Percentiles rank a stretch among this genome's conserved stretches.
These are phyloP conservation scores for Mycena vulgaris DNA, from an alignment of 768 basidiomycete genomes.

Conservation along the genomic window DNA sequence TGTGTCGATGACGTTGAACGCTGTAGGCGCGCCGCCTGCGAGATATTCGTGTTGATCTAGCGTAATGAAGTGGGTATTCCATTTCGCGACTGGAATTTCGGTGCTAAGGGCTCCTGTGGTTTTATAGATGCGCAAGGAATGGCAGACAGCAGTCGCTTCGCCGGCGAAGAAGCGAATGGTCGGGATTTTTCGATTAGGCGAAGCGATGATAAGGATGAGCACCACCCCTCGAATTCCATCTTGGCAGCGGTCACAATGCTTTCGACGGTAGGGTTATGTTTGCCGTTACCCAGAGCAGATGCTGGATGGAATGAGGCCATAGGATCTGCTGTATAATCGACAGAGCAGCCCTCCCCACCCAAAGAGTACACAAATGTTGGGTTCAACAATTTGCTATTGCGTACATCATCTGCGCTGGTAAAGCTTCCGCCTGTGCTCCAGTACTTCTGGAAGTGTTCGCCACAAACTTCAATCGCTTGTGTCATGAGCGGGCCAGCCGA, in stretches of 20 bases:
- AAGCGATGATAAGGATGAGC: conserved; percentile 38
- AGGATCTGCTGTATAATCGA: conserved; percentile 62
- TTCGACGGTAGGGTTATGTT: conserved; percentile 20
- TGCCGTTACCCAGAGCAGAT: conserved; percentile 4
- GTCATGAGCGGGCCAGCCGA: conserved; percentile 57
- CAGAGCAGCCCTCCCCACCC: conserved; percentile 53
- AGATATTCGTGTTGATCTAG: conserved; percentile 53
- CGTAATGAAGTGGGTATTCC: conserved; percentile 51
- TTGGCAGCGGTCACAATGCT: conserved; percentile 9
- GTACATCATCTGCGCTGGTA: conserved; percentile 33
- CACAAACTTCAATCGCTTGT: conserved; percentile 29
- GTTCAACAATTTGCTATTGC: conserved; percentile 52
- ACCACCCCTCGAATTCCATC: conserved; percentile 37
- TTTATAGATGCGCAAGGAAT: conserved; percentile 49
- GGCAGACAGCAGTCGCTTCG: conserved; percentile 57
- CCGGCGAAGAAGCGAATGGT: conserved; percentile 59
- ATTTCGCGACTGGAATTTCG: conserved; percentile 49
- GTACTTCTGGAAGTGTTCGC: conserved; percentile 47
- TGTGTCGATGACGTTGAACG: conserved; percentile 64
- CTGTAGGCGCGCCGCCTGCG: conserved; percentile 47
- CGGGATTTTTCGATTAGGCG: background rate
- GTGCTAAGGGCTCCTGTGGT: conserved; percentile 40
- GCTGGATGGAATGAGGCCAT: conserved; percentile 57
- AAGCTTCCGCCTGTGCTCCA: conserved; percentile 61
- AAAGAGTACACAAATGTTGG: conserved; percentile 62